phyloP scores from a whole-genome alignment of 1,284 basidiomycete species.

The Apiotrichum veenhuisii region DNA sequence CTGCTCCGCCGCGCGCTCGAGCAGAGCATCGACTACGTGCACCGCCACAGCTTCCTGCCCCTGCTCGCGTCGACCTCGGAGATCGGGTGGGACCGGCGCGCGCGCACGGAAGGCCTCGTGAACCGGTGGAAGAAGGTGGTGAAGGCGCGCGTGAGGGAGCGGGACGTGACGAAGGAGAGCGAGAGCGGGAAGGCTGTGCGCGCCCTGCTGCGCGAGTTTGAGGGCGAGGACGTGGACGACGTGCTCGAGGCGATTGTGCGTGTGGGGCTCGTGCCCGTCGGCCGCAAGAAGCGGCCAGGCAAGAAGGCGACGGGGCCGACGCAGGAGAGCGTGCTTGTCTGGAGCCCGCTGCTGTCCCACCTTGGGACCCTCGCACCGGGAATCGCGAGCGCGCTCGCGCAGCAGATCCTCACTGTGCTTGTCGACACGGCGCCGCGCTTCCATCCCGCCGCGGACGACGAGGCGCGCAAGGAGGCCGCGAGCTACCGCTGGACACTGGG shows the following conservation, averaged over 20 bases:
- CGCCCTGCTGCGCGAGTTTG: conserved; percentile 40
- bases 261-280: conserved; percentile 71
- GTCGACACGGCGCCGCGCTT: conserved; percentile 14
- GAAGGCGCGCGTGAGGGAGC: conserved; percentile 52
- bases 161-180: conserved; percentile 70
- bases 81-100: conserved; percentile 42
- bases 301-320: conserved; percentile 25
- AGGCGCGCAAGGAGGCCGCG: conserved; percentile 9
- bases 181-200: conserved; percentile 50
- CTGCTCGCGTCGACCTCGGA: conserved; percentile 59
- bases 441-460: conserved; percentile 4
- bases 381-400: neutral
- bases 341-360: conserved; percentile 22
- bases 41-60: conserved; percentile 70
- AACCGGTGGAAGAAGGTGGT: conserved; percentile 44
- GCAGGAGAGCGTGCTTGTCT: conserved; percentile 34
- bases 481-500: conserved; percentile 21
- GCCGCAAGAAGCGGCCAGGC: conserved; percentile 58
- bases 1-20: conserved; percentile 70
- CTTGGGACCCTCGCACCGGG: neutral
- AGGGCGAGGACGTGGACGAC: conserved; percentile 59
- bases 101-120: conserved; percentile 53
- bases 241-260: conserved; percentile 61
- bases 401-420: conserved; percentile 8
- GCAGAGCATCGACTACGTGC: conserved; percentile 60